These are phyloP conservation scores for Marasmius oreades DNA, from an alignment of 1,284 basidiomycete genomes.

Conservation along the genomic window DNA sequence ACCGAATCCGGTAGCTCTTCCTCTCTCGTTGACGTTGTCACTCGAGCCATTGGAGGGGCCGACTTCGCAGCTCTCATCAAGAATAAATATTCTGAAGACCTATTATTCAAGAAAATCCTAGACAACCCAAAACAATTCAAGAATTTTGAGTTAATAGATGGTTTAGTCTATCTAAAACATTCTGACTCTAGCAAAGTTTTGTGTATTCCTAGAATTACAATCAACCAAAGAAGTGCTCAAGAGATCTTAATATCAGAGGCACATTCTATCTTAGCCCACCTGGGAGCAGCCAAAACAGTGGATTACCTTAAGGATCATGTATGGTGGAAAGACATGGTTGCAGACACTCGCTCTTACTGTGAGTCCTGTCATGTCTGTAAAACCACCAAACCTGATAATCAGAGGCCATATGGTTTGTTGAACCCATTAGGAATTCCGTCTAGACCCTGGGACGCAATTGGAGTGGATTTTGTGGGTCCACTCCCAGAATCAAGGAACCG, in stretches of 20 bases:
- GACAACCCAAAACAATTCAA: constrained; percentile 9
- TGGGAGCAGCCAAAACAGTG: constrained; percentile 23
- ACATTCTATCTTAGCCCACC: constrained; percentile 27
- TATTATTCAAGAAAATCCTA: constrained; percentile 10
- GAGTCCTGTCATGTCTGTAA: constrained; percentile 22
- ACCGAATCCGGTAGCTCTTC: too few relatives aligned
- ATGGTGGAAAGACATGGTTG: constrained; percentile 27
- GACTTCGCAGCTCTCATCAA: not conserved
- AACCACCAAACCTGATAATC: constrained; percentile 20
- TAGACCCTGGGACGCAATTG: constrained; percentile 27
- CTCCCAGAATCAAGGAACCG: constrained; percentile 26
- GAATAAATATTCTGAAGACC: constrained; percentile 1
- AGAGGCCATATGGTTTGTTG: constrained; percentile 23
- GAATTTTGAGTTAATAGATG: constrained; percentile 16
- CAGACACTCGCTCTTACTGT: constrained; percentile 23
- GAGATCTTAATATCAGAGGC: constrained; percentile 27
- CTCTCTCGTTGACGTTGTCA: too few relatives aligned
- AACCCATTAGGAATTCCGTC: constrained; percentile 19
- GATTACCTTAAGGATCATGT: constrained; percentile 23
- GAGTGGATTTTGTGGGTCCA: constrained; percentile 36
- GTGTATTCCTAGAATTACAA: constrained; percentile 15
- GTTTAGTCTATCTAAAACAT: constrained; percentile 13
- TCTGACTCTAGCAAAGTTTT: constrained; percentile 10
- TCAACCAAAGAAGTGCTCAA: constrained; percentile 13
- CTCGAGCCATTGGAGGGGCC: not conserved